Evolutionary conservation across 768 basidiomycete species (phyloP), one percentile per base, ranked within the genome.

Genomic region (Auriscalpium vulgare): DNA sequence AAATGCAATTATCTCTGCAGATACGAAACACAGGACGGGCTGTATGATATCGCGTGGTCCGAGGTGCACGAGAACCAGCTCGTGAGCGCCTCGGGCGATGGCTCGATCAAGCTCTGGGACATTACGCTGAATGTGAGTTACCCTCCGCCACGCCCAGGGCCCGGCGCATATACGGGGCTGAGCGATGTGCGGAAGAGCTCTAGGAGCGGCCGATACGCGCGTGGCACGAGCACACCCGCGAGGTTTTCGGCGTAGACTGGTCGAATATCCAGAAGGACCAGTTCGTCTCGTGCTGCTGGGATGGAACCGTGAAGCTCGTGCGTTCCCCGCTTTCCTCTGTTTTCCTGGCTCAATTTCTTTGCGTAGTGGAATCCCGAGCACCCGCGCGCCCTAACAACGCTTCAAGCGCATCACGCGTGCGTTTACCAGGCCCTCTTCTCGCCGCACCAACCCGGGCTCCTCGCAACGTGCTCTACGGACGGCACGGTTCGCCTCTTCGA

Each of bases 221-320:
- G 50, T 98, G 95, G 95, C 88, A 91, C 63, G 95, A 98, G 70
- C 95, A 98, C 70, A 83, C 85, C 11, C 82, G 86, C 50, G 95
- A 98, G 68, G 91, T 94, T 8, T 94, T 91, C 74, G 88, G 87
- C 10, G 83, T 97, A 6, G 91, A 98, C 69, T 98, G 95, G 95
- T 93, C 88, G 59, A 98, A 97, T 71, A 69, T 95, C 59, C 84
- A 86, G 63, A 97, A 95, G 67, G 88, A 92, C 60, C 80, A 81
- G 1, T 95, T 97, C 68, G 81, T 79, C 9, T 93, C 93, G 10
- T 81, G 90, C 23, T 91, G 87, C 11, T 97, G 95, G 95, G 95
- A 98, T 65, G 92, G 91, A 29, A 80, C 78, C 13, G 79, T 95
- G 44, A 97, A 97, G 72, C 64, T 97, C 49, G 95, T 94, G 59